A percentile compares a stretch with the other conserved stretches of the same genome.
These are phyloP conservation scores for Chrysanthemum lavandulifolium DNA, from an alignment of 129 eudicot species.

Conservation along the genomic window DNA sequence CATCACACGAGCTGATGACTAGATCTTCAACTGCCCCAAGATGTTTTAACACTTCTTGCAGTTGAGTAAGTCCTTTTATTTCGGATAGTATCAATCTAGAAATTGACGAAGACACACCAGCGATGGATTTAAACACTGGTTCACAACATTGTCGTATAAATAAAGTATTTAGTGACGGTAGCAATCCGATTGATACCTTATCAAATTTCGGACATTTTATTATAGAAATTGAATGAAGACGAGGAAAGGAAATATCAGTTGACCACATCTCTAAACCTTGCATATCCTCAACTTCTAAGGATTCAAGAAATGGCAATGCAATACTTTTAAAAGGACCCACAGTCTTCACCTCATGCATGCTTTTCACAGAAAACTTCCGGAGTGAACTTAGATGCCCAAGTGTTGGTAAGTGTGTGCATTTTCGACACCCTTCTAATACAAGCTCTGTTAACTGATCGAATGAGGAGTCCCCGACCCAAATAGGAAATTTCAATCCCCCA, in stretches of 20 bases:
- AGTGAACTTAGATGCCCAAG: slow-evolving; percentile 3
- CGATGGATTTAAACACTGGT: not conserved
- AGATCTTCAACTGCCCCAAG: not conserved
- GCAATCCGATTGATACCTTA: not conserved
- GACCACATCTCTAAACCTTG: not conserved
- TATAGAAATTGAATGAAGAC: not conserved
- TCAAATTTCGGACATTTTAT: not conserved
- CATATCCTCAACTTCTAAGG: not conserved
- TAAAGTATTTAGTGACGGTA: not conserved
- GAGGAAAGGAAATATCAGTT: not conserved
- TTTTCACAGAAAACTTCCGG: not conserved
- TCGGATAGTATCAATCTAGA: not conserved
- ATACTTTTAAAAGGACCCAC: not conserved
- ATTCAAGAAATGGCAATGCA: not conserved
- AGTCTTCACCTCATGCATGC: not conserved
- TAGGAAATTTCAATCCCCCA: not conserved
- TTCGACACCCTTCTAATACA: not conserved
- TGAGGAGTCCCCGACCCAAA: not conserved
- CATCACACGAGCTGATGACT: not conserved
- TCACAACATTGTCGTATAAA: not conserved
- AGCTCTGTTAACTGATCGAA: not conserved
- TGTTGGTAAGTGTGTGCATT: not conserved
- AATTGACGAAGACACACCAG: not conserved
- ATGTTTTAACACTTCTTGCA: not conserved
- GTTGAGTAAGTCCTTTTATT: not conserved